phyloP scores from a whole-genome alignment of 2,329 filamentous ascomycete genomes.

The Cercospora sojina region DNA sequence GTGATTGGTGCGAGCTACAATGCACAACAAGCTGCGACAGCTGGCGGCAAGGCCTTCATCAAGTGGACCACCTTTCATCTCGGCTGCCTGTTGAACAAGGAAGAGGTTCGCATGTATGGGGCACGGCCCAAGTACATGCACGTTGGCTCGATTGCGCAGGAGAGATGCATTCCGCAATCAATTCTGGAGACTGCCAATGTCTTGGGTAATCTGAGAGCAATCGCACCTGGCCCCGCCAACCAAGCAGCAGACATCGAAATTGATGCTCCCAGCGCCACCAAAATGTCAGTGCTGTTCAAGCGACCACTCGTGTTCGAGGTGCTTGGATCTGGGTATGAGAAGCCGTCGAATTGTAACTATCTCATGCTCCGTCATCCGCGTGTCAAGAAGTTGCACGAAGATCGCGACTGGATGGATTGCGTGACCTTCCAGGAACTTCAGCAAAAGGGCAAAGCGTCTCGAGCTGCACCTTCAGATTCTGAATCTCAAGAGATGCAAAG shows the following conservation, averaged over 20 bases:
- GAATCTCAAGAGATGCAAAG: slow-evolving; percentile 60
- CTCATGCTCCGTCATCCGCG: slow-evolving; percentile 75
- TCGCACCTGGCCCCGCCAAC: slow-evolving; percentile 31
- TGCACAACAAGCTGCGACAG: slow-evolving; percentile 58
- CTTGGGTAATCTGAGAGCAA: slow-evolving; percentile 42
- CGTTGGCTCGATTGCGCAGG: slow-evolving; percentile 55
- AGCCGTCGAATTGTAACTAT: slow-evolving; percentile 65
- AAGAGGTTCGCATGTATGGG: slow-evolving; percentile 53
- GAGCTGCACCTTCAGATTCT: slow-evolving; percentile 50
- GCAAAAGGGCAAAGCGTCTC: slow-evolving; percentile 60
- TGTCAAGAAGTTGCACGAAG: slow-evolving; percentile 73
- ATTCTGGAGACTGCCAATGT: slow-evolving; percentile 47
- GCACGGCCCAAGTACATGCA: slow-evolving; percentile 63
- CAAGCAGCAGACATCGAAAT: slow-evolving; percentile 29
- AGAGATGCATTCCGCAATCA: slow-evolving; percentile 47
- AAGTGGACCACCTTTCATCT: slow-evolving; percentile 79
- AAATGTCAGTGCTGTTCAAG: slow-evolving; percentile 59
- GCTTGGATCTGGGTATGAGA: slow-evolving; percentile 76
- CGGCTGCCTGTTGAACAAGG: slow-evolving; percentile 70
- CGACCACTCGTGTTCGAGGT: slow-evolving; percentile 76
- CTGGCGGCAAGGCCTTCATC: slow-evolving; percentile 46
- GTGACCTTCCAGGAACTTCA: slow-evolving; percentile 71
- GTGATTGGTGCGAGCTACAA: slow-evolving; percentile 74
- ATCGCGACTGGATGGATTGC: slow-evolving; percentile 68
- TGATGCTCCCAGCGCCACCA: slow-evolving; percentile 20